Base-by-base conservation (phyloP, 306 rosid species). In the Myrica gale region DNA sequence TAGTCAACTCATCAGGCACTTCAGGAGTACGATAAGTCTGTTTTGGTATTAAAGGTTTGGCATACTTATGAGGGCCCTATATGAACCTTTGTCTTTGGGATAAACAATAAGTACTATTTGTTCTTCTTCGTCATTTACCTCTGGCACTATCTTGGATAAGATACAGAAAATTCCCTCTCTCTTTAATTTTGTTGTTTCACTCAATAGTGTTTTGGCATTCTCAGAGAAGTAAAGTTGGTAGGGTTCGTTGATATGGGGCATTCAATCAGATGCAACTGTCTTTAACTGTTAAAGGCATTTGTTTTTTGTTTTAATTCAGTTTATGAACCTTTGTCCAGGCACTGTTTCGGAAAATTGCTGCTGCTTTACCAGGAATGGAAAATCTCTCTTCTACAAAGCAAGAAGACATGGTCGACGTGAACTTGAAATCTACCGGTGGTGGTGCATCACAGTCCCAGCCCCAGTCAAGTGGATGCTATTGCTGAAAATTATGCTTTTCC, bases 281-380 rank as follows among this genome's bases (percentile, higher is more conserved):
- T 72, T 23, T 17, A 26, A 20, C 19, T 32, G 9, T 60, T 20
- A 37, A 43, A 46, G 21, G 37, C 44, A 15, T 61, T 60, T 66
- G 47, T 69, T 39, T 60, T 66, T 60, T 74, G 78, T 77, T 53
- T 13, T 7, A 45, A 69, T 50, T 26, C 62, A 23, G 72, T 77
- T 71, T 37, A 65, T 23, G 76, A 87, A 80, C 82, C 21, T 68
- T 32, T 67, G 44, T 74, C 72, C 75, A 84, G 87, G 83, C 87
- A 1, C 80, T 84, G 42, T 84, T 84, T 57, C 80, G 85, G 58
- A 84, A 84, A 81, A 84, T 84, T 73, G 87, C 87, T 62, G 87
- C 83, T 12, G 87, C 87, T 15, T 84, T 81, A 69, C 87, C 87
- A n/a, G 87, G 87, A 66, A 81, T 84, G 87, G 87, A 84, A 71